phyloP scores from a whole-genome alignment of 2,329 filamentous ascomycete genomes.

The Cladosporium sp. region DNA sequence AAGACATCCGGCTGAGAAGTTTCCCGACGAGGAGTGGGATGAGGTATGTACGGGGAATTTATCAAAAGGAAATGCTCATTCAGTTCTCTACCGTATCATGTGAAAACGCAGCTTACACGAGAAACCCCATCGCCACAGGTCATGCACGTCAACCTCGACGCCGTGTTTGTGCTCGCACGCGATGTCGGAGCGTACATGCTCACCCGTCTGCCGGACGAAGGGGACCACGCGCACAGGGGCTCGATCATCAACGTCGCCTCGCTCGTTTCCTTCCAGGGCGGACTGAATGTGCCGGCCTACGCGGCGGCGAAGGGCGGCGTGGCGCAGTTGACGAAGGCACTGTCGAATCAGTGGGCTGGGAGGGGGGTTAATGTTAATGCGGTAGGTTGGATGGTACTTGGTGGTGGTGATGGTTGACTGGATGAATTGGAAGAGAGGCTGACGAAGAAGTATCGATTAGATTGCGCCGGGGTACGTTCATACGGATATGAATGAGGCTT shows the following conservation, averaged over 20 bases:
- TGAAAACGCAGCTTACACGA: too few species aligned
- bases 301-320: conserved; percentile 82
- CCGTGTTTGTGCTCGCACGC: conserved; percentile 73
- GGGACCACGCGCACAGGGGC: conserved; percentile 46
- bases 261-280: conserved; percentile 79
- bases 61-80: too few species aligned
- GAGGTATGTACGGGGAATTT: conserved; percentile 60
- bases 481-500: conserved; percentile 89
- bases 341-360: conserved; percentile 82
- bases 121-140: too few species aligned
- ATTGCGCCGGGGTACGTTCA: conserved; percentile 87
- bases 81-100: too few species aligned
- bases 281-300: conserved; percentile 83
- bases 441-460: too few species aligned
- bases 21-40: conserved; percentile 74
- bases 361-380: conserved; percentile 81
- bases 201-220: conserved; percentile 41
- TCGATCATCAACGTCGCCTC: conserved; percentile 82
- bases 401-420: neutral
- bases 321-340: conserved; percentile 76
- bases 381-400: neutral
- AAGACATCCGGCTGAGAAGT: conserved; percentile 67
- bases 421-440: too few species aligned
- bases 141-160: conserved; percentile 78
- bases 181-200: conserved; percentile 80